Evolutionary conservation across 2,329 filamentous ascomycete genomes (phyloP), one percentile per base, ranked within the genome.

Genomic region (Scortechinia acanthostroma): DNA sequence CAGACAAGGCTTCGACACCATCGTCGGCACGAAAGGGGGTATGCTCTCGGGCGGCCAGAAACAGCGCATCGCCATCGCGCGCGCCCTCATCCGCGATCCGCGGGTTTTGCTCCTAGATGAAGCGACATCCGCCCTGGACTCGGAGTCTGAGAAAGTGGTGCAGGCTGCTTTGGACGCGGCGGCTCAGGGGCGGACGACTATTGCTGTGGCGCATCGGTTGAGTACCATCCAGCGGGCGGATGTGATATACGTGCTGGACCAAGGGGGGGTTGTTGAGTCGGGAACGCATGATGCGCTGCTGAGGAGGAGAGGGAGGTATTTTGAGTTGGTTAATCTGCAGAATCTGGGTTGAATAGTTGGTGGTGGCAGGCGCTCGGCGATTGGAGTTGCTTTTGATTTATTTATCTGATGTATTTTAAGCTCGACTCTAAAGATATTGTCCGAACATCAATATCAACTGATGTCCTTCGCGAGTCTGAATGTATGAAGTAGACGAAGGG

Each of bases 191-290:
- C 77, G 90, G 44, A 95, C 90, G 4, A 97, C 91, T 0, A 93
- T 98, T 50, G 91, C 91, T 1, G 91, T 98, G 1, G 93, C 93
- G 3, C 91, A 98, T 64, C 76, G 93, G 20, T 69, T 98, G 4
- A 89, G 83, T 57, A 96, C 91, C 0, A 96, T 97, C 49, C 90
- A 95, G 60, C 91, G 91, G 60, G 91, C 91, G 0, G 91, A 97
- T 59, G 69, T 91, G 42, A 97, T 97, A 54, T 96, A 94, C 52
- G 91, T 97, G n/a, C 93, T 97, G 59, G 91, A 96, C 61, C 83
- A 88, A 55, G 93, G 91, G 4, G 76, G 80, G 48, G 79, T 97
- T 40, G 86, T 94, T 1, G 91, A 97, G 69, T 76, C 78, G 52
- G 91, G 91, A 3, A 89, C 82, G 6, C 91, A 97, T 58, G 56